Evolutionary conservation across 192 early-diverging fungal genomes (phyloP).

Genomic region (Backusella westeae): DNA sequence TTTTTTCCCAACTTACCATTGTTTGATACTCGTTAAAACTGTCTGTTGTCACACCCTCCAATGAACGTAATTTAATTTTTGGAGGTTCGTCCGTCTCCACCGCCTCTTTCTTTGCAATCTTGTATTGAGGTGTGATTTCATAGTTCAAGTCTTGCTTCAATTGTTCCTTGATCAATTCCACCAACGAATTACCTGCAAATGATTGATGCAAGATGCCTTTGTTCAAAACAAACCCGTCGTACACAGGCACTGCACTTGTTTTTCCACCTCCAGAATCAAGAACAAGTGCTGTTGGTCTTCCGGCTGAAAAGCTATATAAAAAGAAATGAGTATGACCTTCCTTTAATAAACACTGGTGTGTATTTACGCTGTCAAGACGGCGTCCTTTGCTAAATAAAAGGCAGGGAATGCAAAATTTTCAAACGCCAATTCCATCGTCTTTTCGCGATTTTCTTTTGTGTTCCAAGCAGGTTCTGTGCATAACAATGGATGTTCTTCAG

Average conservation of each 20-base stretch:
- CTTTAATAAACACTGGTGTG: not conserved
- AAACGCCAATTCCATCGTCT: slow-evolving; percentile 90
- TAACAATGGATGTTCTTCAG: slow-evolving; percentile 89
- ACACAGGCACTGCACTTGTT: slow-evolving; percentile 93
- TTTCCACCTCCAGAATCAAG: slow-evolving; percentile 88
- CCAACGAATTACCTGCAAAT: slow-evolving; percentile 82
- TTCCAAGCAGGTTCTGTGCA: slow-evolving; percentile 94
- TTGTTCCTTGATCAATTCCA: slow-evolving; percentile 67
- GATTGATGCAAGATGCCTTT: slow-evolving; percentile 76
- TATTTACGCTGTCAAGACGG: slow-evolving; percentile 86
- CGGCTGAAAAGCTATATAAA: slow-evolving; percentile 77
- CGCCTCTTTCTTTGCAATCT: slow-evolving; percentile 70
- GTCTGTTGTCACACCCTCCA: slow-evolving; percentile 50
- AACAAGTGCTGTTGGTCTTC: slow-evolving; percentile 84
- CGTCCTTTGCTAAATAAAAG: slow-evolving; percentile 89
- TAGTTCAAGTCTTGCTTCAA: slow-evolving; percentile 57
- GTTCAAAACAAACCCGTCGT: slow-evolving; percentile 94
- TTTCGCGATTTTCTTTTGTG: slow-evolving; percentile 78
- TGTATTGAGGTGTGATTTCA: slow-evolving; percentile 80
- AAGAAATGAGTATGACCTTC: not conserved
- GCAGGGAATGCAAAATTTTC: slow-evolving; percentile 91
- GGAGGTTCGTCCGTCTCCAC: slow-evolving; percentile 74
- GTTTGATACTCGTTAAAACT: slow-evolving; percentile 77
- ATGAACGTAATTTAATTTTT: slow-evolving; percentile 44
- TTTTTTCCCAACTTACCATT: slow-evolving; percentile 42